phyloP scores from a whole-genome alignment of 257 asterid species.

The Pogostemon cablin region DNA sequence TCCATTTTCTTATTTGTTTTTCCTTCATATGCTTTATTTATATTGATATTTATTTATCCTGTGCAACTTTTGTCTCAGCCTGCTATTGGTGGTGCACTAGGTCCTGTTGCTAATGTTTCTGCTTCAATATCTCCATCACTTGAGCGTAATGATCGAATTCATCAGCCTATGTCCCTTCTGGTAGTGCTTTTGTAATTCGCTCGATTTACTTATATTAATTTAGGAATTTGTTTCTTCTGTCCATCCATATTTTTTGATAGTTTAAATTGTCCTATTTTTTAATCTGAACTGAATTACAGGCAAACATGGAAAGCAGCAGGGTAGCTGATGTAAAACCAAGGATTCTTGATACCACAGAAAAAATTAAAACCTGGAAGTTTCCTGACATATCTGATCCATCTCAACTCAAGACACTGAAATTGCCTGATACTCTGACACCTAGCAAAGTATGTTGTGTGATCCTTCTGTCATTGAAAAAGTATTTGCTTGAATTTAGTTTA shows the following conservation, averaged over 20 bases:
- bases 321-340: constrained; percentile 86
- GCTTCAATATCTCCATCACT: constrained; percentile 60
- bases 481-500: constrained; percentile 2
- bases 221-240: constrained; percentile 14
- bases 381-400: constrained; percentile 83
- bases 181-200: constrained; percentile 41
- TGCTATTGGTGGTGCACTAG: constrained; percentile 63
- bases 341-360: constrained; percentile 64
- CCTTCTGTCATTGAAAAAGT: not conserved
- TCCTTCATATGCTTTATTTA: not conserved
- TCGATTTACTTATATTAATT: constrained; percentile 14
- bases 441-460: constrained; percentile 62
- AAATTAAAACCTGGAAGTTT: constrained; percentile 80
- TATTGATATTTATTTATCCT: constrained; percentile 16
- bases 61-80: constrained; percentile 55
- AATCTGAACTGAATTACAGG: constrained; percentile 49
- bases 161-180: constrained; percentile 84
- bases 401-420: constrained; percentile 78
- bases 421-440: constrained; percentile 84
- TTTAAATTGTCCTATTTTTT: constrained; percentile 32
- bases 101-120: constrained; percentile 67
- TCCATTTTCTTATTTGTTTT: constrained; percentile 17
- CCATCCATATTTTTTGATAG: constrained; percentile 1
- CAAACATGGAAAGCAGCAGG: constrained; percentile 79
- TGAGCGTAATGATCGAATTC: constrained; percentile 78